Evolutionary conservation across 2,329 filamentous ascomycete species (phyloP).

Genomic region (Stachybotrys echinatus): DNA sequence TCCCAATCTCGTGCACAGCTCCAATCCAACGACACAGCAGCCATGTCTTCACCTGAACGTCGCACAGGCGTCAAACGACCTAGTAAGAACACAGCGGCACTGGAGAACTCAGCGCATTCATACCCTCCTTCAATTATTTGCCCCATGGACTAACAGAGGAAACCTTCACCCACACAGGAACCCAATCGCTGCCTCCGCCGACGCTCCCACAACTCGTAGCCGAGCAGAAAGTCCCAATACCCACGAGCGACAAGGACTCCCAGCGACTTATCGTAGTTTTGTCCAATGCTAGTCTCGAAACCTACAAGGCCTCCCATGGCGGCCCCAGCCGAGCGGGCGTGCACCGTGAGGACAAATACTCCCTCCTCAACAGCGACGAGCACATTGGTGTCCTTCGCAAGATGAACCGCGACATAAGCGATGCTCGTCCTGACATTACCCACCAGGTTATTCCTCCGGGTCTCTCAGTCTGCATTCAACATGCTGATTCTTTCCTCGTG

Average conservation of each 20-base stretch:
- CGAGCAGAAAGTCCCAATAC: conserved; percentile 83
- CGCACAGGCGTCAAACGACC: conserved; percentile 37
- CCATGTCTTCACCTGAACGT: conserved; percentile 35
- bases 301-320: conserved; percentile 84
- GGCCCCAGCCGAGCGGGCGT: conserved; percentile 58
- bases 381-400: conserved; percentile 99
- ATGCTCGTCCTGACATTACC: conserved; percentile 94
- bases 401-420: conserved; percentile 98
- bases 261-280: conserved; percentile 91
- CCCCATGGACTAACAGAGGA: conserved; percentile 1
- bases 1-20: background rate
- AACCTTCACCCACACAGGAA: conserved; percentile 49
- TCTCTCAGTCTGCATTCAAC: conserved; percentile 34
- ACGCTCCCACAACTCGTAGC: conserved; percentile 87
- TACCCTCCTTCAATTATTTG: background rate
- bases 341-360: conserved; percentile 89
- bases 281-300: conserved; percentile 95
- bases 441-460: conserved; percentile 69
- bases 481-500: conserved; percentile 31
- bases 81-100: conserved; percentile 23
- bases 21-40: background rate
- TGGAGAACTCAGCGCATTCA: background rate
- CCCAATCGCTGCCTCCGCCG: conserved; percentile 91
- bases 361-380: conserved; percentile 95
- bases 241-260: conserved; percentile 81